These are phyloP conservation scores for Apiospora sp. DNA, from an alignment of 2,329 filamentous ascomycete species.

Conservation along the genomic window DNA sequence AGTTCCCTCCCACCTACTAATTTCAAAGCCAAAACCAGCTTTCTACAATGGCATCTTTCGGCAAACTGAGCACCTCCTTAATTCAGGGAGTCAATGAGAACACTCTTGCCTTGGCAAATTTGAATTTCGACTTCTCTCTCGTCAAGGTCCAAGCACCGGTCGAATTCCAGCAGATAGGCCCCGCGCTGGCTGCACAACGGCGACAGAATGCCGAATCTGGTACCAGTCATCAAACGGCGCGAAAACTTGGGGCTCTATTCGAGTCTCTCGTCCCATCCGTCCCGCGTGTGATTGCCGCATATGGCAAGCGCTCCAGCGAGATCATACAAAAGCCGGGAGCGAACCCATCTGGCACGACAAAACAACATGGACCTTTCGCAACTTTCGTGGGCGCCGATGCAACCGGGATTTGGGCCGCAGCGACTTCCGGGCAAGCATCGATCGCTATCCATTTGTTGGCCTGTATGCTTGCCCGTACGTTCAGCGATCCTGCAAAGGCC, in stretches of 20 bases:
- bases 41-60: neutral
- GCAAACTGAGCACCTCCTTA: neutral
- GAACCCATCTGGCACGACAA: neutral
- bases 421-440: slow-evolving; percentile 36
- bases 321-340: neutral
- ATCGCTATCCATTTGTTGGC: slow-evolving; percentile 44
- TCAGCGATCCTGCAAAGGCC: slow-evolving; percentile 34
- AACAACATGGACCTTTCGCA: slow-evolving; percentile 34
- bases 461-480: slow-evolving; percentile 43
- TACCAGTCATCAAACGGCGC: neutral
- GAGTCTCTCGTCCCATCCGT: neutral
- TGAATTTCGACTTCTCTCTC: neutral
- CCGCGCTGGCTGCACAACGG: neutral
- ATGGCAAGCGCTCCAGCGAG: neutral
- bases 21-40: too few species aligned
- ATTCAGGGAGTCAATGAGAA: neutral
- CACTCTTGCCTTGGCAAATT: neutral
- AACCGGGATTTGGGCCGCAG: slow-evolving; percentile 31
- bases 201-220: slow-evolving; percentile 16
- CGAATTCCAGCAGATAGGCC: neutral
- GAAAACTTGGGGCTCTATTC: slow-evolving; percentile 2
- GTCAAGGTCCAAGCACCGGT: neutral
- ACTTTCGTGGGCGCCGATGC: slow-evolving; percentile 38
- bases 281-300: neutral
- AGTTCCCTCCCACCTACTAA: neutral